Conservation (phyloP, 1,284 basidiomycete genomes). For the Fereydounia khargensis region DNA sequence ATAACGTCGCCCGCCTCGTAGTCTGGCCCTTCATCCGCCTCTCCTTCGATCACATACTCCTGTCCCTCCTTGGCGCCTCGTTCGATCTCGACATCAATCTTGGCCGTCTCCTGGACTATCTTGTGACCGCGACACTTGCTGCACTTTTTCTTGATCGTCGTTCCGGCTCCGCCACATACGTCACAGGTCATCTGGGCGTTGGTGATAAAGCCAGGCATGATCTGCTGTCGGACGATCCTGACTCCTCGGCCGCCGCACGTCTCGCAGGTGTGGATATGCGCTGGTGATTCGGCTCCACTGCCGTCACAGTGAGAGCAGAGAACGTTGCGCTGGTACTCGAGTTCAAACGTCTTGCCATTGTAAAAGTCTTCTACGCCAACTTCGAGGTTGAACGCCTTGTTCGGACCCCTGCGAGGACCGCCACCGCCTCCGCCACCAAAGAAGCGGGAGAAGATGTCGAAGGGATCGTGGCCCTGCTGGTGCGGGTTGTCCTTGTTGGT, state of each 20-base stretch:
- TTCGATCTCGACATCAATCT: slow-evolving; percentile 50
- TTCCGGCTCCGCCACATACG: slow-evolving; percentile 45
- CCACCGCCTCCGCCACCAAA: slow-evolving; percentile 46
- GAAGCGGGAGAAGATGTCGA: slow-evolving; percentile 55
- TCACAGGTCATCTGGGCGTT: slow-evolving; percentile 50
- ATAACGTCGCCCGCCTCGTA: slow-evolving; percentile 52
- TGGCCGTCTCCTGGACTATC: slow-evolving; percentile 38
- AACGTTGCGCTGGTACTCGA: slow-evolving; percentile 46
- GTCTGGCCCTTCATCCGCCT: slow-evolving; percentile 51
- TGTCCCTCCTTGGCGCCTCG: slow-evolving; percentile 46
- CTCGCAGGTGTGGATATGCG: slow-evolving; percentile 49
- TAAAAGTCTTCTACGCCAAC: slow-evolving; percentile 48
- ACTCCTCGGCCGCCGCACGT: slow-evolving; percentile 47
- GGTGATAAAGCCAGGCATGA: slow-evolving; percentile 57
- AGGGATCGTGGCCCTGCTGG: slow-evolving; percentile 42
- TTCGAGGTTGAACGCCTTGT: slow-evolving; percentile 50
- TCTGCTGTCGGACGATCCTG: slow-evolving; percentile 51
- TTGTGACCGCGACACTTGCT: slow-evolving; percentile 44
- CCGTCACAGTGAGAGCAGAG: slow-evolving; percentile 53
- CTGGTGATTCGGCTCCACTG: slow-evolving; percentile 47
- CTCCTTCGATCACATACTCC: slow-evolving; percentile 46
- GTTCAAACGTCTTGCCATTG: slow-evolving; percentile 36
- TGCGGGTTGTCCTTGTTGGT: slow-evolving; percentile 31
- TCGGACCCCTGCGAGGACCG: slow-evolving; percentile 40
- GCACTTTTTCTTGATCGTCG: slow-evolving; percentile 44